Percentiles rank a stretch among this genome's conserved stretches.
Evolutionary conservation across 2,329 filamentous ascomycete genomes (phyloP).

Genomic region (Colletotrichum viniferum): DNA sequence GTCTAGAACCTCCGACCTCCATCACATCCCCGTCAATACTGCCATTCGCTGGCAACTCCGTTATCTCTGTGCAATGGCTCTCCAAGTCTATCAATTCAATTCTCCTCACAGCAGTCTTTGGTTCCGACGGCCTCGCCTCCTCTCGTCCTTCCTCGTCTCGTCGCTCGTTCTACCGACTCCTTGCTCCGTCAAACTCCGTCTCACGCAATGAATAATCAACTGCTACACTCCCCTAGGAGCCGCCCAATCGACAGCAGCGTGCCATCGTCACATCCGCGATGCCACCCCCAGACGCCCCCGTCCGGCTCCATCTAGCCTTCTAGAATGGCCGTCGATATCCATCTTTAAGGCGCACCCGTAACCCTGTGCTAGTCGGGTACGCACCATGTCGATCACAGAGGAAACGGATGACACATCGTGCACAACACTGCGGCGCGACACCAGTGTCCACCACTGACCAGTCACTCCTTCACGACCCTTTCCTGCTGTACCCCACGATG

Average conservation of each 20-base stretch:
- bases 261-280: constrained; percentile 7
- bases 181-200: constrained; percentile 3
- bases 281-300: not conserved
- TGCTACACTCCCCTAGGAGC: not conserved
- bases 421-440: not conserved
- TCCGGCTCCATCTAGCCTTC: not conserved
- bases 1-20: constrained; percentile 2
- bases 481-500: constrained; percentile 3
- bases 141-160: not conserved
- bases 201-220: not conserved
- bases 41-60: constrained; percentile 1
- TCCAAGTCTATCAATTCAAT: not conserved
- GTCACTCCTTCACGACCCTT: not conserved
- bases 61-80: not conserved
- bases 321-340: not conserved
- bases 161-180: not conserved
- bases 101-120: not conserved
- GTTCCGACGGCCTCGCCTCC: not conserved
- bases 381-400: not conserved
- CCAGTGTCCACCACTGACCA: not conserved
- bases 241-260: not conserved
- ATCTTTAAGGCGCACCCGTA: not conserved
- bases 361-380: not conserved
- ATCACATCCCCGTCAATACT: not conserved
- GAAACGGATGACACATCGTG: constrained; percentile 13